Evolutionary conservation across 2,329 filamentous ascomycete genomes (phyloP).

Genomic region (Drechslerella dactyloides): DNA sequence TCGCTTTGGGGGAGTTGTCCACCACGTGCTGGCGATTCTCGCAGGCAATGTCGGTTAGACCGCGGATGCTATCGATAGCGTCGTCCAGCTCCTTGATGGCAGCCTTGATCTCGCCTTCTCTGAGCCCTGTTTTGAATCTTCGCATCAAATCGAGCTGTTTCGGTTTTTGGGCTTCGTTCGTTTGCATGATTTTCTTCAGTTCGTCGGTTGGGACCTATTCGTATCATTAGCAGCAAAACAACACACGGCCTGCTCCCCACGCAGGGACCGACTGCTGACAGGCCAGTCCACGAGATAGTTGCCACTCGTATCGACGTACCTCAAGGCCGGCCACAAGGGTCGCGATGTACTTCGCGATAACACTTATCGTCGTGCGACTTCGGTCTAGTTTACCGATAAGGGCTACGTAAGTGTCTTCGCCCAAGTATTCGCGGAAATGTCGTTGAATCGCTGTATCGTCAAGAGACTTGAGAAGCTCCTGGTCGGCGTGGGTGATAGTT

Average conservation of each 20-base stretch:
- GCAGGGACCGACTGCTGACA: too few relatives aligned
- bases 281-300: too few relatives aligned
- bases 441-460: conserved; percentile 25
- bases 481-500: conserved; percentile 23
- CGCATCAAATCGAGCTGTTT: conserved; percentile 31
- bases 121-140: conserved; percentile 25
- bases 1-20: conserved; percentile 34
- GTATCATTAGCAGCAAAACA: neutral
- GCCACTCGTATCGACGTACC: conserved; percentile 4
- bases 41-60: conserved; percentile 20
- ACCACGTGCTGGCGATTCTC: conserved; percentile 23
- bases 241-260: too few relatives aligned
- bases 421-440: conserved; percentile 33
- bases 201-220: conserved; percentile 36
- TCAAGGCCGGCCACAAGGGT: conserved; percentile 29
- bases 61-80: conserved; percentile 15
- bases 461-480: conserved; percentile 25
- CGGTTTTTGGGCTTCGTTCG: conserved; percentile 21
- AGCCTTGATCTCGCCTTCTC: conserved; percentile 23
- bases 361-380: conserved; percentile 13
- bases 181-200: conserved; percentile 26
- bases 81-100: conserved; percentile 25
- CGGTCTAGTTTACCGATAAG: conserved; percentile 12
- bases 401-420: conserved; percentile 12
- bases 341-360: conserved; percentile 30